Conservation (phyloP, 768 basidiomycete species). For the Plicaturopsis crispa region DNA sequence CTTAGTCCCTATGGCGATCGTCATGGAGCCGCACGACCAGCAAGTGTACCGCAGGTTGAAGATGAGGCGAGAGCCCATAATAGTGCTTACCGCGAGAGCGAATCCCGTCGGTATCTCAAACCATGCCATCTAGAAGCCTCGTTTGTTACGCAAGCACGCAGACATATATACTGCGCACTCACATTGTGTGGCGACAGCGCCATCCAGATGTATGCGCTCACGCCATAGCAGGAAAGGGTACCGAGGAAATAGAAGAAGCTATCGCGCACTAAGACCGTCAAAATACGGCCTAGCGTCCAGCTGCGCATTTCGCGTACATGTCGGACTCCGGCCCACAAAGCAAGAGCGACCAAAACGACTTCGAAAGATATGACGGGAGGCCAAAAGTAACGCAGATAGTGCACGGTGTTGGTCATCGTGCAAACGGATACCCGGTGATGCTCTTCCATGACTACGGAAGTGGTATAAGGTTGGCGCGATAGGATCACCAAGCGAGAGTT, state of each 20-base stretch:
- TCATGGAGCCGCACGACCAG: too few species aligned
- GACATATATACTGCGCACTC: not conserved
- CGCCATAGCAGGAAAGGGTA: not conserved
- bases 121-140: slow-evolving; percentile 13
- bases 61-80: slow-evolving; percentile 19
- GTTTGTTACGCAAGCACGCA: not conserved
- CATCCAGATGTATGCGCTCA: not conserved
- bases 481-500: too few species aligned
- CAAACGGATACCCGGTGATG: too few species aligned
- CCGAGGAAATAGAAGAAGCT: slow-evolving; percentile 18
- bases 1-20: too few species aligned
- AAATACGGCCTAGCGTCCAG: slow-evolving; percentile 7
- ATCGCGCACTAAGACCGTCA: slow-evolving; percentile 17
- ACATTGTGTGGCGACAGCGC: not conserved
- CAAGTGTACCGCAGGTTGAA: slow-evolving; percentile 24
- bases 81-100: slow-evolving; percentile 15
- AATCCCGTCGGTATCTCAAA: slow-evolving; percentile 15
- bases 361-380: slow-evolving; percentile 17
- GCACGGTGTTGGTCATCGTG: too few species aligned
- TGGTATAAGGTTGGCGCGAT: too few species aligned
- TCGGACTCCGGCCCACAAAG: slow-evolving; percentile 10
- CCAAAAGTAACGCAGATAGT: too few species aligned
- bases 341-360: slow-evolving; percentile 13
- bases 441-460: too few species aligned
- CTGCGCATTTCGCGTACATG: slow-evolving; percentile 4